Evolutionary conservation across 108 stramenopile species (phyloP), one percentile per base, ranked within the genome.

Genomic region (Pseudonitzschia multiseries): DNA sequence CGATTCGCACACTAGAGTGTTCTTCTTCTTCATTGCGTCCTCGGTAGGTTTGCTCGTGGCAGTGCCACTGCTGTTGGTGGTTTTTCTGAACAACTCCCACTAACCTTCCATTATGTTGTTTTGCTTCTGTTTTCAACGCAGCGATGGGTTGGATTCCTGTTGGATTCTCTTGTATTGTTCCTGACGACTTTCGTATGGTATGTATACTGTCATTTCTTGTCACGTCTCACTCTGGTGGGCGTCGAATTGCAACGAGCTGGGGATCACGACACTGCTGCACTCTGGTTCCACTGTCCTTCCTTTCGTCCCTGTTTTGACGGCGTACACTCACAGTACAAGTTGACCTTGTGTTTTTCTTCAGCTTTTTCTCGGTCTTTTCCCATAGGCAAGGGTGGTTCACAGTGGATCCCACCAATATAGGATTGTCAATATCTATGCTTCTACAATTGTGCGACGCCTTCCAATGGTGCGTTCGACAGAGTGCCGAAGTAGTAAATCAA

Each of bases 61-160:
- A 2, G 46, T 10, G 46, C 2, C 14, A 48, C 14, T 5, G 46
- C 4, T 10, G 14, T 3, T 48, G 1, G 18, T 14, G 13, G 2
- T 48, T 48, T 14, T 48, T 48, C 12, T 2, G 46, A 48, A 48
- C 1, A 48, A 48, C 18, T 48, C 17, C 13, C 14, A 1, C 46
- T 48, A 3, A 18, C 46, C 4, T 18, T 48, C 12, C 13, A 48
- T 48, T 2, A 5, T 48, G 17, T 18, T 18, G 8, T 48, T 48
- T 5, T 5, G 46, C 2, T 48, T 48, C 46, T 14, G 18, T 48
- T 48, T n/a, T 48, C 18, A 14, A 14, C 18, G 4, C 79, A 82
- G 3, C 78, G 98, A 31, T 98, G 98, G 98, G 72, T 98, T 61
- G 98, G 94, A 0, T 89, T 93, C 71, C 76, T 92, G 50, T 90